Evolutionary conservation across 2,329 filamentous ascomycete genomes (phyloP).

Genomic region (Colletotrichum eremochloae): DNA sequence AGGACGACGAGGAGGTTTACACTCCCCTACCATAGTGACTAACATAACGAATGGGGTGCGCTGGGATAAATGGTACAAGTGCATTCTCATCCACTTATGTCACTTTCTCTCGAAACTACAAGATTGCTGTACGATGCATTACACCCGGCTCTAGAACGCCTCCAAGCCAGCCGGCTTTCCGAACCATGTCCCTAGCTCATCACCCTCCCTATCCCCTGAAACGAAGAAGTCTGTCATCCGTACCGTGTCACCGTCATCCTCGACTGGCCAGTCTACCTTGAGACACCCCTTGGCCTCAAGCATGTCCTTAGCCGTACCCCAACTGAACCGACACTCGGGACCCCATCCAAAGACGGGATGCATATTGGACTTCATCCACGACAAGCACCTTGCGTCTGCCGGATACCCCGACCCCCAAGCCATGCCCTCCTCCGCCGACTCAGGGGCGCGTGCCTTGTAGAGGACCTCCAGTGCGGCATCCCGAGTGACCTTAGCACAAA

Average conservation of each 20-base stretch:
- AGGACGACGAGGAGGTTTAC: too few relatives aligned
- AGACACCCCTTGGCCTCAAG: constrained; percentile 80
- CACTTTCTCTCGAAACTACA: too few relatives aligned
- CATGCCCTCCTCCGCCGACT: constrained; percentile 56
- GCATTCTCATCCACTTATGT: too few relatives aligned
- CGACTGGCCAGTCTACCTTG: constrained; percentile 86
- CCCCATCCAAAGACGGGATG: constrained; percentile 97
- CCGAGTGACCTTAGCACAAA: constrained; percentile 95
- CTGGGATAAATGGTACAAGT: too few relatives aligned
- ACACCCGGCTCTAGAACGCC: constrained; percentile 67
- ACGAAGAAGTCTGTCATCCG: constrained; percentile 83
- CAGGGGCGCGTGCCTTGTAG: constrained; percentile 63
- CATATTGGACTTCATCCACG: constrained; percentile 89
- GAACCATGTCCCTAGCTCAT: constrained; percentile 86
- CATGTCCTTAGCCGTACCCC: constrained; percentile 95
- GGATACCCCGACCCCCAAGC: constrained; percentile 95
- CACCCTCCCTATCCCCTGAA: constrained; percentile 58
- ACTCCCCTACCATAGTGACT: too few relatives aligned
- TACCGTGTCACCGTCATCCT: constrained; percentile 76
- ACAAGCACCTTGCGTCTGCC: constrained; percentile 82
- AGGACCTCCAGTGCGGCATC: constrained; percentile 89
- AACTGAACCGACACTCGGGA: constrained; percentile 91
- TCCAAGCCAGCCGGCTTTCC: constrained; percentile 78
- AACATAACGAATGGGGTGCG: too few relatives aligned
- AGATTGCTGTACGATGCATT: too few relatives aligned